A percentile compares a stretch with the other conserved stretches of the same genome.
Evolutionary conservation across 768 basidiomycete species (phyloP).

Genomic region (Galerina marginata): DNA sequence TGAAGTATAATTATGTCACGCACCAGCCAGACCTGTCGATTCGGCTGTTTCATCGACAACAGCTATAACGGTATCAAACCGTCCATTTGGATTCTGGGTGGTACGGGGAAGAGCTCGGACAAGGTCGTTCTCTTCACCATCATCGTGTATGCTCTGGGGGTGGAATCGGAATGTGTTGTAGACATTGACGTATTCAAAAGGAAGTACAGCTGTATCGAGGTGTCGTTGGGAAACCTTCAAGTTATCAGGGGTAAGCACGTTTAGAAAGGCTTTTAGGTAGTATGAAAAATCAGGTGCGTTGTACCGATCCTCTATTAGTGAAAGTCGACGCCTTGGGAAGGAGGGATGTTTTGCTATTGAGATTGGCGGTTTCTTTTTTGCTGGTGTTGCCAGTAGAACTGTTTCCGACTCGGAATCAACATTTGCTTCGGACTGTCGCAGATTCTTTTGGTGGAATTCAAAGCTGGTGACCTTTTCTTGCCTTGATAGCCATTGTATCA

Average conservation of each 20-base stretch:
- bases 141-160: constrained; percentile 20
- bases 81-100: constrained; percentile 13
- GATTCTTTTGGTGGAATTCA: background rate
- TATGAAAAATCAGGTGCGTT: constrained; percentile 27
- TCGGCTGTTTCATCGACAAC: constrained; percentile 23
- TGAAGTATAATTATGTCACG: background rate
- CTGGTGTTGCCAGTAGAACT: background rate
- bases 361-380: constrained; percentile 3
- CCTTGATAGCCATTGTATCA: constrained; percentile 39
- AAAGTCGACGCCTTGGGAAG: constrained; percentile 20
- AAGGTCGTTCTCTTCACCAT: constrained; percentile 20
- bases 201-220: constrained; percentile 10
- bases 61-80: constrained; percentile 32
- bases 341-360: constrained; percentile 17
- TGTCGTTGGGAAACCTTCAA: background rate
- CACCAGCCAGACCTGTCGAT: constrained; percentile 21
- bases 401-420: background rate
- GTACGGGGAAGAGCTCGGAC: constrained; percentile 27
- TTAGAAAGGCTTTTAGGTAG: constrained; percentile 30
- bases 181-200: constrained; percentile 25
- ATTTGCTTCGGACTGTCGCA: background rate
- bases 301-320: constrained; percentile 17
- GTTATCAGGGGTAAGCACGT: constrained; percentile 18
- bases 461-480: constrained; percentile 31
- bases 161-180: constrained; percentile 30